Evolutionary conservation across 2,329 filamentous ascomycete species (phyloP).

Genomic region (Aspergillus glaucus): DNA sequence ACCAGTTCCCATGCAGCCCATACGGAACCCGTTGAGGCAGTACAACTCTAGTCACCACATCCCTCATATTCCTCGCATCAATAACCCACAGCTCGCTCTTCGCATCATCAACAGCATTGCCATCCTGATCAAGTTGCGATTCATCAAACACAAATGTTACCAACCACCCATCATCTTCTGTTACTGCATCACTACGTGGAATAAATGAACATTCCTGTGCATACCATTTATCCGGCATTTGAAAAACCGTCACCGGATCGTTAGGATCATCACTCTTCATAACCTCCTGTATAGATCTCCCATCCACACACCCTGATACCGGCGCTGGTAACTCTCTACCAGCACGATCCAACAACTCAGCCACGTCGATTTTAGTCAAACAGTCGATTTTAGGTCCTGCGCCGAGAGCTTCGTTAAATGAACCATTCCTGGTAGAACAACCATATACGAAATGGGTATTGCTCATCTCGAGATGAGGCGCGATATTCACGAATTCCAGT

Average conservation of each 20-base stretch:
- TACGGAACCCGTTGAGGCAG: slow-evolving; percentile 65
- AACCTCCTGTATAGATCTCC: slow-evolving; percentile 49
- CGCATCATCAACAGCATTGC: slow-evolving; percentile 40
- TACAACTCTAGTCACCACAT: slow-evolving; percentile 48
- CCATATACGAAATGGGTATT: slow-evolving; percentile 59
- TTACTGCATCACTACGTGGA: slow-evolving; percentile 32
- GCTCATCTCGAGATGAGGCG: slow-evolving; percentile 51
- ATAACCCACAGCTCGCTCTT: slow-evolving; percentile 63
- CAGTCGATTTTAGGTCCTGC: slow-evolving; percentile 6
- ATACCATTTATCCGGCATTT: slow-evolving; percentile 54
- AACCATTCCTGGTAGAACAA: slow-evolving; percentile 48
- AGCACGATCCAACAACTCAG: slow-evolving; percentile 40
- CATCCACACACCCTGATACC: slow-evolving; percentile 59
- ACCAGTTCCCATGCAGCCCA: slow-evolving; percentile 61
- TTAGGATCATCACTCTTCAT: slow-evolving; percentile 38
- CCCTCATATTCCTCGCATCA: slow-evolving; percentile 56
- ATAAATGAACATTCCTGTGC: slow-evolving; percentile 65
- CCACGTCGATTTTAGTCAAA: slow-evolving; percentile 7
- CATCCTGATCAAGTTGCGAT: slow-evolving; percentile 50
- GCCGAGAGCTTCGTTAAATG: slow-evolving; percentile 4
- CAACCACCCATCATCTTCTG: slow-evolving; percentile 62
- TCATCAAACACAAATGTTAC: slow-evolving; percentile 67
- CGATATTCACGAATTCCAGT: slow-evolving; percentile 62
- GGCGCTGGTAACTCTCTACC: slow-evolving; percentile 39
- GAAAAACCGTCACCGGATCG: slow-evolving; percentile 58